These are phyloP conservation scores for Coniochaeta sp. DNA, from an alignment of 2,329 filamentous ascomycete genomes.

Conservation along the genomic window DNA sequence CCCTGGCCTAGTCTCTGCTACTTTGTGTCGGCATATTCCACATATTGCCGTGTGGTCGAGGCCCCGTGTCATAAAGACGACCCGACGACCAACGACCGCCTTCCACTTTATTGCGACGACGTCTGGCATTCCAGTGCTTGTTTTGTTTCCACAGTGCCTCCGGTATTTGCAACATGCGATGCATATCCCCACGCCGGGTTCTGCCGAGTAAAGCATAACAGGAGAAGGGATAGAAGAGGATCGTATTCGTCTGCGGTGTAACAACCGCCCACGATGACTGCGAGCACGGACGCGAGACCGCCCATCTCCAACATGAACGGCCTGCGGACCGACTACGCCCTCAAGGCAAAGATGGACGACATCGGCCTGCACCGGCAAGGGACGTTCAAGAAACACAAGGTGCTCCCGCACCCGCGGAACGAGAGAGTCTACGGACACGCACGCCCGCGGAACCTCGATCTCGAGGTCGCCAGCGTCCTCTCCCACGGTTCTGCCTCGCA, in stretches of 20 bases:
- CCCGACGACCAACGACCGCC: not conserved
- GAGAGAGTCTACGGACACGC: slow-evolving; percentile 9
- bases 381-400: slow-evolving; percentile 39
- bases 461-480: slow-evolving; percentile 10
- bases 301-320: slow-evolving; percentile 25
- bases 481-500: slow-evolving; percentile 12
- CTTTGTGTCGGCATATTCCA: not conserved
- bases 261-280: slow-evolving; percentile 14
- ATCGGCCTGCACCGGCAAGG: slow-evolving; percentile 22
- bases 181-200: not conserved
- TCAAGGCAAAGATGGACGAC: slow-evolving; percentile 17
- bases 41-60: not conserved
- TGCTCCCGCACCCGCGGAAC: slow-evolving; percentile 27
- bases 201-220: slow-evolving; percentile 3
- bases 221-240: slow-evolving; percentile 7
- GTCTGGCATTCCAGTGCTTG: not conserved
- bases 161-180: not conserved
- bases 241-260: slow-evolving; percentile 6
- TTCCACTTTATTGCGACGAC: not conserved
- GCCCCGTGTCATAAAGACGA: not conserved
- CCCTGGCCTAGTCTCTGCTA: not conserved
- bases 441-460: slow-evolving; percentile 9
- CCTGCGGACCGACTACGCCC: slow-evolving; percentile 19
- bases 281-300: slow-evolving; percentile 12
- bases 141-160: not conserved